Base-by-base conservation (phyloP, 192 early-diverging fungal genomes). In the Ramicandelaber brevisporus region DNA sequence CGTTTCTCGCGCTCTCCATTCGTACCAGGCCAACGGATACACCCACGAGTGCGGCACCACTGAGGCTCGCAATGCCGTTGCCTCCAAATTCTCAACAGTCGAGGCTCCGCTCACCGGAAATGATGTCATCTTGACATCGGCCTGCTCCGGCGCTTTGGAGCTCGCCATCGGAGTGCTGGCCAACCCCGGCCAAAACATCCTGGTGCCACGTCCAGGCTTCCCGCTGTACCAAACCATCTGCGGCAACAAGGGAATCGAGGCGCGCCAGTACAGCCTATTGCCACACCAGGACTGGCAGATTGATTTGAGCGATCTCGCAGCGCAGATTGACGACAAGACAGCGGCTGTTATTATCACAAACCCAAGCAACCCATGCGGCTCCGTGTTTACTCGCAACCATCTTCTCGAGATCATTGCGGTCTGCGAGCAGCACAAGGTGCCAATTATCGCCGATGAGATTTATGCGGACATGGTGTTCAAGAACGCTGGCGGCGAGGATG, bases 341-440 rank as follows among this genome's bases (percentile, higher is more conserved):
- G 63, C 65, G 1, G 69, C 65, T 13, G 70, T 85, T 22, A 37
- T 85, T 20, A 70, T 85, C 53, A 85, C 84, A 61, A 88, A 83
- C 51, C 81, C 84, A 17, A 80, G 76, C 21, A 89, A 89, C 46
- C 84, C 84, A 1, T 89, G 84, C 36, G 84, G 84, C 3, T 85
- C 81, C 17, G 77, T 79, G 22, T 89, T 73, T 39, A 56, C 67
- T 20, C 53, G 61, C 15, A 39, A 61, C 14, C 81, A 85, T 30
- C 53, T 89, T 20, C 37, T 59, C 12, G 71, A 59, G 18, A 72
- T 82, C 24, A 43, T 85, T 25, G 44, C 40, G 3, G 55, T 89
- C 4, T 74, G 72, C 21, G 73, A 78, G 32, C 59, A 52, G 25
- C 61, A 78, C 47, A 59, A 65, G 38, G 41, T 89, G 16, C 81